Evolutionary conservation across 352 stramenopile genomes (phyloP), one percentile per base, ranked within the genome.

Genomic region (Pythium rishiriense): DNA sequence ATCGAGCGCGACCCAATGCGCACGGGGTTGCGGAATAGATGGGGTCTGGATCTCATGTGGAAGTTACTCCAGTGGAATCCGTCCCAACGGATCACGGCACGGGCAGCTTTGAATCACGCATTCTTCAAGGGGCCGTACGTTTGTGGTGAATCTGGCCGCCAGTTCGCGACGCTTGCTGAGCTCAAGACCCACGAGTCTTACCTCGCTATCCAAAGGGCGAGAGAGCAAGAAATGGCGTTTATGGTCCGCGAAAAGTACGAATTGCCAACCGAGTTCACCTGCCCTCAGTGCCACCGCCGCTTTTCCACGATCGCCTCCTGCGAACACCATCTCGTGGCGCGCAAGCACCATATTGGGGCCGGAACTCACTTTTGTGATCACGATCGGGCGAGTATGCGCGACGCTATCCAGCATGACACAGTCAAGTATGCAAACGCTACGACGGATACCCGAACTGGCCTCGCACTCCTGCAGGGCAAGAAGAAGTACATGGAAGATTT

Each of bases 401-500:
- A 70, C n/a, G 66, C 71, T 0, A 67, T 79, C 28, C 62, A 41
- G 4, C 21, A 42, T 0, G 66, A 74, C 17, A 75, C 70, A 7
- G n/a, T 50, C 14, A 63, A 43, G 45, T 68, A 69, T 60, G 3
- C 35, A 59, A 17, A 42, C 62, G 25, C 66, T 78, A 25, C 25
- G 47, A 0, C 49, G 17, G 22, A 21, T 33, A n/a, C 26, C 1
- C 8, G 51, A 5, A 69, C 88, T 31, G 82, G 78, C 7, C 56
- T 78, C 19, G 79, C 80, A 19, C 48, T 91, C 17, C 86, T 98
- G 56, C 93, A 98, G 83, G 96, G 96, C 29, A 83, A 94, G 37
- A 87, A 96, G 72, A 81, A 81, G 54, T 96, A 94, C 70, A 98
- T 98, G 76, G 96, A 99, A 80, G 96, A 96, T 50, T 79, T 86